Evolutionary conservation across 352 stramenopile species (phyloP), one percentile per base, ranked within the genome.

Genomic region (Phytophthora aleatoria): DNA sequence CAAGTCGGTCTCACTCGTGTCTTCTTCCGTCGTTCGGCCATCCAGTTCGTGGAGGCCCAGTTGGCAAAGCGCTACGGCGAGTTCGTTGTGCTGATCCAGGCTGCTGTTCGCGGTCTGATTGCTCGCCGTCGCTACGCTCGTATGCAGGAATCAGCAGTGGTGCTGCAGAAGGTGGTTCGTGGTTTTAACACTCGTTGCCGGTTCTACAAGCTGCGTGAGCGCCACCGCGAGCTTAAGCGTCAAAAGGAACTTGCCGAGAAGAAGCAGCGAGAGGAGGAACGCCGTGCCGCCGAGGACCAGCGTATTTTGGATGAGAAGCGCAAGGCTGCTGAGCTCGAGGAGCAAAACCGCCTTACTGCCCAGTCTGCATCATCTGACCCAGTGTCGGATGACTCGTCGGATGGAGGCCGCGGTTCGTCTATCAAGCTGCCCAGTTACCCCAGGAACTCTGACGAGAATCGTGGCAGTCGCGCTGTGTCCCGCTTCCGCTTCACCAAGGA

Each of bases 401-500:
- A 93, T 12, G 85, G 87, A 52, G 75, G 79, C 33, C 72, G 60
- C 27, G 67, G 57, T 53, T 75, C 73, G 39, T 69, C 74, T 16
- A 58, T 70, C 4, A 74, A 77, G 33, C 44, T 73, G 20, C 50
- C 49, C 11, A 64, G 50, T 13, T 57, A 43, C 11, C 67, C 38
- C 0, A 53, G 65, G 52, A 67, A 50, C 43, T 64, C 20, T 39
- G 66, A 45, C 10, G 52, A 67, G 16, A 59, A n/a, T 0, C 69
- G 71, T 42, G 58, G 70, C 36, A 75, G 62, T 5, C 81, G 80
- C 41, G 69, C 74, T 1, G 81, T 83, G 16, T 87, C 81, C 15
- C 84, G 84, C 30, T 94, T 95, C 61, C 87, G 82, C 24, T 94
- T 95, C 55, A 94, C 87, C 0, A 91, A 89, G 64, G 87, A 95